Percentiles rank a stretch among this genome's conserved stretches.
Conservation (phyloP, 1,284 basidiomycete species). For the Kwoniella shivajii region DNA sequence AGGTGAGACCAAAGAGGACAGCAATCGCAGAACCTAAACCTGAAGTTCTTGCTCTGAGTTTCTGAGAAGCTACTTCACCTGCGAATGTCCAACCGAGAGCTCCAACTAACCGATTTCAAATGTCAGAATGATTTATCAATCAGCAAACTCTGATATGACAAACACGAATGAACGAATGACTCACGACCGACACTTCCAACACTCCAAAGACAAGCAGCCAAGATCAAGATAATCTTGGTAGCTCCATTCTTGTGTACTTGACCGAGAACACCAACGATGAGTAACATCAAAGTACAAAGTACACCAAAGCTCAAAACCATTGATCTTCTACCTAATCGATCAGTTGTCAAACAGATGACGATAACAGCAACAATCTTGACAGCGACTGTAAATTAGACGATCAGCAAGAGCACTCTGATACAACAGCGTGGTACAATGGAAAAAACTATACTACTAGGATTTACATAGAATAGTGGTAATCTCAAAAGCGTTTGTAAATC, state of each 20-base stretch:
- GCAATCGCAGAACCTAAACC: no score
- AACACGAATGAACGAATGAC: slow-evolving; percentile 49
- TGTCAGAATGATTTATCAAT: neutral
- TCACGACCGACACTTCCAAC: slow-evolving; percentile 44
- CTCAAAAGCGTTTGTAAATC: slow-evolving; percentile 26
- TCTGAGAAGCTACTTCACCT: slow-evolving; percentile 26
- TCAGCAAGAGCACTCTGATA: no score
- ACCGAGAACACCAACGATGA: slow-evolving; percentile 20
- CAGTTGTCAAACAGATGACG: slow-evolving; percentile 22
- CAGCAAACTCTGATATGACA: slow-evolving; percentile 15
- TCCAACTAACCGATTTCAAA: slow-evolving; percentile 2
- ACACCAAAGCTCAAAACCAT: slow-evolving; percentile 9
- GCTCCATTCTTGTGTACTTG: slow-evolving; percentile 35
- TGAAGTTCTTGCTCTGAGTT: slow-evolving; percentile 24
- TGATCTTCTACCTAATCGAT: slow-evolving; percentile 26
- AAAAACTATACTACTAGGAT: no score
- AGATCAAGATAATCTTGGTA: slow-evolving; percentile 23
- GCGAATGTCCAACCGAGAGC: slow-evolving; percentile 26
- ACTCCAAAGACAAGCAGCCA: slow-evolving; percentile 38
- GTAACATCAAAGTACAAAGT: slow-evolving; percentile 17
- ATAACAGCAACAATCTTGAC: slow-evolving; percentile 22
- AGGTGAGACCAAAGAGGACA: no score
- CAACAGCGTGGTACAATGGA: no score
- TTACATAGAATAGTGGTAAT: slow-evolving; percentile 25
- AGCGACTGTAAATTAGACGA: no score